Evolutionary conservation across 139 green algal genomes (phyloP).

Genomic region (Pseudopediastrum boryanum): DNA sequence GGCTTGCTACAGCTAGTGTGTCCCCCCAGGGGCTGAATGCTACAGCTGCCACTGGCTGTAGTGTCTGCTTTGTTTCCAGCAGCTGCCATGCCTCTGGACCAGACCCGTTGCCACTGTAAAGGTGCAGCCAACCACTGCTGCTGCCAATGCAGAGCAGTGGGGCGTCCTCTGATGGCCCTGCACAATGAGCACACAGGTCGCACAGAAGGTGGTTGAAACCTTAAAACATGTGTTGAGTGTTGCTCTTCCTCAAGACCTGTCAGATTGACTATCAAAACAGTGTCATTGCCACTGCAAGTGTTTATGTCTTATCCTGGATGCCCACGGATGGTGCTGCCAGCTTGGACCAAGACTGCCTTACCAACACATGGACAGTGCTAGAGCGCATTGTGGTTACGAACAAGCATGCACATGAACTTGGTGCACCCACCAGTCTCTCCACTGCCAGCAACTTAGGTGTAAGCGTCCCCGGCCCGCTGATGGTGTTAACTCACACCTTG

Average conservation of each 20-base stretch:
- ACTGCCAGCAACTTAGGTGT: neutral
- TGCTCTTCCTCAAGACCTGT: neutral
- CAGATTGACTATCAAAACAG: neutral
- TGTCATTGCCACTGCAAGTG: neutral
- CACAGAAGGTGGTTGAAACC: neutral
- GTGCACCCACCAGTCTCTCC: too few species aligned
- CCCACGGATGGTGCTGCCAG: too few species aligned
- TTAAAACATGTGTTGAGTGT: neutral
- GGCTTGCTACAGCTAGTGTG: constrained; percentile 13
- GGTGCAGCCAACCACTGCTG: constrained; percentile 3
- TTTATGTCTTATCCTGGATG: neutral
- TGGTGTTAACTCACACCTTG: neutral
- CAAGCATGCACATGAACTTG: too few species aligned
- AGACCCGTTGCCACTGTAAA: neutral
- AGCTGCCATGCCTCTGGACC: constrained; percentile 11
- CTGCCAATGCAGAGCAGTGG: constrained; percentile 5
- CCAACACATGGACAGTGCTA: too few species aligned
- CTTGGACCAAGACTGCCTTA: too few species aligned
- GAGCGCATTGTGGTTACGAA: too few species aligned
- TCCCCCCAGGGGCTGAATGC: constrained; percentile 12
- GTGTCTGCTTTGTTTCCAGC: constrained; percentile 26
- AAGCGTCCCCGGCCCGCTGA: neutral
- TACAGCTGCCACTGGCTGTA: neutral
- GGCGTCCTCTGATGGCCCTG: neutral
- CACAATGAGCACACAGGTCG: neutral